These are phyloP conservation scores for Nectriaceae sp. DNA, from an alignment of 2,329 filamentous ascomycete genomes.

Conservation along the genomic window DNA sequence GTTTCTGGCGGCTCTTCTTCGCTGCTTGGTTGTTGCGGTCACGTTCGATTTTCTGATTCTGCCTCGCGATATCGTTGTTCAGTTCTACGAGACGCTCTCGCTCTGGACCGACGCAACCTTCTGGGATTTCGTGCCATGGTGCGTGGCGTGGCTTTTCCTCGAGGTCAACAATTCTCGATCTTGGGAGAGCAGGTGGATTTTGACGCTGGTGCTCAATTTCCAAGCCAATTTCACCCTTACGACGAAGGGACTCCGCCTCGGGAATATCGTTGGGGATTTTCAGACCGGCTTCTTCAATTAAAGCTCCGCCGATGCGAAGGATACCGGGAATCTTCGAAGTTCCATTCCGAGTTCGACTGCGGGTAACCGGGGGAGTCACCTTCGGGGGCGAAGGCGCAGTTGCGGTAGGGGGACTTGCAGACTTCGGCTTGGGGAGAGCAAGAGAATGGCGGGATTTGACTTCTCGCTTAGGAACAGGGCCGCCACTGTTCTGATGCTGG, in stretches of 20 bases:
- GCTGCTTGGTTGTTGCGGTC: slow-evolving; percentile 41
- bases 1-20: slow-evolving; percentile 35
- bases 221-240: slow-evolving; percentile 17
- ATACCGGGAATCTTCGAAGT: background rate
- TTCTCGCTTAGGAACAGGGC: too few species aligned
- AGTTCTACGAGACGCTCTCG: slow-evolving; percentile 13
- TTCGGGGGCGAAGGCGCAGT: background rate
- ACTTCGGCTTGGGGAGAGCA: background rate
- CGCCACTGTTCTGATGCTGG: too few species aligned
- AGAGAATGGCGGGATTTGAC: background rate
- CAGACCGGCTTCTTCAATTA: slow-evolving; percentile 15
- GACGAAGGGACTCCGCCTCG: slow-evolving; percentile 18
- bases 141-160: slow-evolving; percentile 27
- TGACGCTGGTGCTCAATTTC: slow-evolving; percentile 24
- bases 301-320: background rate
- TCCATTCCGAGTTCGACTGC: background rate
- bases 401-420: background rate
- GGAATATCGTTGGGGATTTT: slow-evolving; percentile 17
- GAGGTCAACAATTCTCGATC: slow-evolving; percentile 25
- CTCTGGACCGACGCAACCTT: slow-evolving; percentile 12
- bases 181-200: slow-evolving; percentile 32
- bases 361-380: background rate
- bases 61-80: slow-evolving; percentile 30
- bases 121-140: slow-evolving; percentile 18
- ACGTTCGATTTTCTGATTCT: slow-evolving; percentile 28